Conservation (phyloP, 352 stramenopile species). For the Pythium oligandrum region DNA sequence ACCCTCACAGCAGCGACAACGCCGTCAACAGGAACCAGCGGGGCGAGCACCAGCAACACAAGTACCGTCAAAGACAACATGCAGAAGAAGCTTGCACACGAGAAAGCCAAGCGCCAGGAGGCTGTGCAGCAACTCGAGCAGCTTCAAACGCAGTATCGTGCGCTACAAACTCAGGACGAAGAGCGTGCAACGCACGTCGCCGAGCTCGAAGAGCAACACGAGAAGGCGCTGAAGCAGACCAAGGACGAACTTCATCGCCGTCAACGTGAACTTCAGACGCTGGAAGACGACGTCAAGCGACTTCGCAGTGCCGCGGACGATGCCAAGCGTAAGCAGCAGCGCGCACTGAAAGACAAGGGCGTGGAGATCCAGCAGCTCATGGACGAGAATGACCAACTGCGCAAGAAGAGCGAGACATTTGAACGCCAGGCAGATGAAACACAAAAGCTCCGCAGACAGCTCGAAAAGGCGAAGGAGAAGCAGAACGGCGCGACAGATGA, state of each 20-base stretch:
- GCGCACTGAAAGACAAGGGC: slow-evolving; percentile 37
- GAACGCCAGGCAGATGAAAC: slow-evolving; percentile 40
- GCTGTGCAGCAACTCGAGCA: slow-evolving; percentile 5
- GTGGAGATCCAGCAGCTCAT: slow-evolving; percentile 42
- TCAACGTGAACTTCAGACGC: slow-evolving; percentile 15
- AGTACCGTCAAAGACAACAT: slow-evolving; percentile 22
- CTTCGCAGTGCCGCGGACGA: slow-evolving; percentile 16
- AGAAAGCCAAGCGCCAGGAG: slow-evolving; percentile 19
- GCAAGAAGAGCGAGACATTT: slow-evolving; percentile 21
- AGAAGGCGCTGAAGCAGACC: slow-evolving; percentile 4
- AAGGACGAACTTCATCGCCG: slow-evolving; percentile 7
- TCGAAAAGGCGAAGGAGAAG: slow-evolving; percentile 46
- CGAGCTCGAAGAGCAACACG: slow-evolving; percentile 6
- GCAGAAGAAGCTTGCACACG: slow-evolving; percentile 30
- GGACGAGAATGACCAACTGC: slow-evolving; percentile 41
- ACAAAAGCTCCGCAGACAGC: slow-evolving; percentile 43
- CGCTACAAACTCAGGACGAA: slow-evolving; percentile 8
- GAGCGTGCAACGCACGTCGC: slow-evolving; percentile 8
- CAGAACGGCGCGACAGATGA: slow-evolving; percentile 25
- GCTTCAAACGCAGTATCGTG: slow-evolving; percentile 1
- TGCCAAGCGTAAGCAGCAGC: slow-evolving; percentile 20
- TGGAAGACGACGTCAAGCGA: slow-evolving; percentile 33
- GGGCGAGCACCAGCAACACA: background rate
- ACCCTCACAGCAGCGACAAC: slow-evolving; percentile 14
- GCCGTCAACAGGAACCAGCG: background rate